Evolutionary conservation across 2,329 filamentous ascomycete genomes (phyloP).

Genomic region (Lachnellula suecica): DNA sequence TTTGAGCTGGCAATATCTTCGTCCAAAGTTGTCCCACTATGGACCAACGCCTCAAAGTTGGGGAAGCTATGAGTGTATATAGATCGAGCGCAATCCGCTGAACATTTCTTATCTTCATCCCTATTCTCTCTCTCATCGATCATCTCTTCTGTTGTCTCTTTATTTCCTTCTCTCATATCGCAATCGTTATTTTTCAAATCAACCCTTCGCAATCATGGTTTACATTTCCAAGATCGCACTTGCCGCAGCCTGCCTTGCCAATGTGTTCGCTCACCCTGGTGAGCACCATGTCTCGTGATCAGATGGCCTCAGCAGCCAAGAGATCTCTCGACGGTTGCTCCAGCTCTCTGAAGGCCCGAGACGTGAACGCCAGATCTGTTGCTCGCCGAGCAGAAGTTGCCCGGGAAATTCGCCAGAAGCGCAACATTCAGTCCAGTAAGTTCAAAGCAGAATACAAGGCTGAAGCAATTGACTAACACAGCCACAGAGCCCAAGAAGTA

Average conservation of each 20-base stretch:
- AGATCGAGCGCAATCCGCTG: not conserved
- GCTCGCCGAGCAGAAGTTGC: conserved; percentile 35
- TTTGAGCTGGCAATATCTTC: conserved; percentile 1
- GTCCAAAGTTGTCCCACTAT: not conserved
- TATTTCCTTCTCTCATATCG: conserved; percentile 2
- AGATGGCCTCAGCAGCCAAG: conserved; percentile 21
- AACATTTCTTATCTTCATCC: conserved; percentile 6
- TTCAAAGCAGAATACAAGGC: not conserved
- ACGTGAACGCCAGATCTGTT: conserved; percentile 34
- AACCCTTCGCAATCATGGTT: conserved; percentile 18
- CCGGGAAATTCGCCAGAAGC: conserved; percentile 34
- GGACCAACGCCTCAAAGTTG: not conserved
- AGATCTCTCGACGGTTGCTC: conserved; percentile 36
- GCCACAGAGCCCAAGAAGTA: conserved; percentile 20
- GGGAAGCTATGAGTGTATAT: not conserved
- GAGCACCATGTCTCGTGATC: conserved; percentile 23
- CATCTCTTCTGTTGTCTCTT: not conserved
- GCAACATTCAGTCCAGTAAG: conserved; percentile 21
- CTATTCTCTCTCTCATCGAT: conserved; percentile 12
- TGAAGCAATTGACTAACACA: not conserved
- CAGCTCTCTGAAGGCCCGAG: conserved; percentile 35
- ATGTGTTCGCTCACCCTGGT: conserved; percentile 20
- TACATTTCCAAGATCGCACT: conserved; percentile 21
- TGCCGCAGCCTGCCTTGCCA: conserved; percentile 18
- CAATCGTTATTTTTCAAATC: conserved; percentile 4